Base-by-base conservation (phyloP, 352 stramenopile species). In the Aphanomyces cochlioides region DNA sequence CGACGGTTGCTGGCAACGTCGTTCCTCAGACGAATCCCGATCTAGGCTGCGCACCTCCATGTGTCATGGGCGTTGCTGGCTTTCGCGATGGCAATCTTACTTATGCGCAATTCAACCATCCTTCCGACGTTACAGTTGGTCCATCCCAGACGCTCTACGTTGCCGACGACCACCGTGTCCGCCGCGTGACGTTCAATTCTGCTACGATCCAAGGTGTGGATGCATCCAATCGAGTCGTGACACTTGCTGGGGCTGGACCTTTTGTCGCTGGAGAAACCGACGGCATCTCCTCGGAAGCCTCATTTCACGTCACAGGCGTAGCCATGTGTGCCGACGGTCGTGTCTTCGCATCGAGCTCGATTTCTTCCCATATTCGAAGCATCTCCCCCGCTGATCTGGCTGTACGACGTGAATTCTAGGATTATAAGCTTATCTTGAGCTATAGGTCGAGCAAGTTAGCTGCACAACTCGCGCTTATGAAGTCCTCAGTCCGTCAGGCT, bases 401-500 rank as follows among this genome's bases (percentile, higher is more conserved):
- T 34, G 64, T 70, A 67, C 54, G 64, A 28, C 2, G 28, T 28
- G 28, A 59, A 15, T n/a, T 66, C 7, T 10, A 8, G 38, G 8
- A 21, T 47, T 41, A 15, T 21, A 13, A 61, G 5, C n/a, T 7
- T n/a, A 21, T 58, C 13, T 39, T 54, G n/a, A 28, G 7, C 34
- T 28, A 0, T 34, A 70, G 64, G 83, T 90, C 15, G 77, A 82
- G 15, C 43, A 71, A 7, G 71, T 95, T 5, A 84, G 77, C 8
- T 99, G 95, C 76, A 69, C 75, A 7, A 96, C 93, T 39, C 82
- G 77, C 53, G 74, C 94, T 3, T 77, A 84, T 0, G 81, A 98
- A 56, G 81, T 98, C 15, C 59, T 98, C 28, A 76, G 94, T 8
- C 96, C 96, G 0, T 96, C 88, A 40, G 95, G 96, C 6, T 99